Evolutionary conservation across 805 yeast species (phyloP).

Genomic region (Barnettozyma sp.): DNA sequence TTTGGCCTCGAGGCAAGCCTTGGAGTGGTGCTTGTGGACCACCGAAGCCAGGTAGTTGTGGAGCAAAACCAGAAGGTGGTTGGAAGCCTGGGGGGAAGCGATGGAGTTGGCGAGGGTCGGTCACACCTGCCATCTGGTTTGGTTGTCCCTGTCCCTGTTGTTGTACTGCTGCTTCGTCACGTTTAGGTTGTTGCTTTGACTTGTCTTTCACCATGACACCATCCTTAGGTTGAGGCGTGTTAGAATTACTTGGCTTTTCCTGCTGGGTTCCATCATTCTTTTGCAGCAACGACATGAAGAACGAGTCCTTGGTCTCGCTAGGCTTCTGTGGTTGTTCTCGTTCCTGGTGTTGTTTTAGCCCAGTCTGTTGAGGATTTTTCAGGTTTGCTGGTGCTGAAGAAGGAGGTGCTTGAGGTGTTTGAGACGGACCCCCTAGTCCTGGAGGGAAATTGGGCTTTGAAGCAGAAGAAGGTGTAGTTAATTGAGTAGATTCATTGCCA

Average conservation of each 20-base stretch:
- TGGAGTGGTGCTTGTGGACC: slow-evolving; percentile 5
- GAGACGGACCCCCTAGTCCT: slow-evolving; percentile 11
- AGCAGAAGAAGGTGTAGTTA: slow-evolving; percentile 9
- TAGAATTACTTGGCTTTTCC: slow-evolving; percentile 7
- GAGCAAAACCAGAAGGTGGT: slow-evolving; percentile 7
- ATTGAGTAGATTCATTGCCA: slow-evolving; percentile 2
- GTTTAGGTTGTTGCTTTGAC: slow-evolving; percentile 2
- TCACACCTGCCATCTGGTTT: background rate
- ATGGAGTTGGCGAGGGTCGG: slow-evolving; percentile 2
- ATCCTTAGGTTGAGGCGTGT: background rate
- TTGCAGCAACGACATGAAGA: slow-evolving; percentile 21
- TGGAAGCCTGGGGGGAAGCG: slow-evolving; percentile 14
- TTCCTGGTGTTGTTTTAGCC: too few species aligned
- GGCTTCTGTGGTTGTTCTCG: slow-evolving; percentile 6
- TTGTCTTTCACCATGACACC: background rate
- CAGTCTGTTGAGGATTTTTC: too few species aligned
- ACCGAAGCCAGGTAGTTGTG: slow-evolving; percentile 11
- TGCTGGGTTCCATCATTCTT: slow-evolving; percentile 13
- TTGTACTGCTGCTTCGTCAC: slow-evolving; percentile 2
- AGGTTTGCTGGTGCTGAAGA: slow-evolving; percentile 6
- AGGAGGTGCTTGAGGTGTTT: slow-evolving; percentile 2
- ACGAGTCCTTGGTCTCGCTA: slow-evolving; percentile 18
- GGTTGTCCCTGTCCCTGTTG: slow-evolving; percentile 6
- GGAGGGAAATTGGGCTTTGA: slow-evolving; percentile 18
- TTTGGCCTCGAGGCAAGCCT: slow-evolving; percentile 10